These are phyloP conservation scores for Sanguinoderma infundibulare DNA, from an alignment of 1,284 basidiomycete species.

Conservation along the genomic window DNA sequence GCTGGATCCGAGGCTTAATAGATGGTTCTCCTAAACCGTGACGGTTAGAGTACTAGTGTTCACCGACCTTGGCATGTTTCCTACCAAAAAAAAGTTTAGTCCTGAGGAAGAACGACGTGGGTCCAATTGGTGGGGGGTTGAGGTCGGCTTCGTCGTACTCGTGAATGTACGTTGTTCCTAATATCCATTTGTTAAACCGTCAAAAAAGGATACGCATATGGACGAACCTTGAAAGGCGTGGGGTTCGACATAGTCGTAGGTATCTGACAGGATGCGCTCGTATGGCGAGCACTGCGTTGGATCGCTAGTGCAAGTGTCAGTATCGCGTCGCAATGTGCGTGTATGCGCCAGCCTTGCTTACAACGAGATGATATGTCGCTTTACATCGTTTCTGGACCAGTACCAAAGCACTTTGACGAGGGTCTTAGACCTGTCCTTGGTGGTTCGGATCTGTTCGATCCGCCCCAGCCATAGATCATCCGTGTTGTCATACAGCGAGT, in stretches of 20 bases:
- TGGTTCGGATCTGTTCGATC: slow-evolving; percentile 12
- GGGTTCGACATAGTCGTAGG: slow-evolving; percentile 19
- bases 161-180: slow-evolving; percentile 9
- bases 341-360: not conserved
- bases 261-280: slow-evolving; percentile 27
- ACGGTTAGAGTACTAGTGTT: not conserved
- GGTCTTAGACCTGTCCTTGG: not conserved
- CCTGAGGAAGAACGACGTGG: slow-evolving; percentile 19
- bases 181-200: not conserved
- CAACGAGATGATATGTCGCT: slow-evolving; percentile 12
- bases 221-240: slow-evolving; percentile 16
- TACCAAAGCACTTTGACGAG: slow-evolving; percentile 23
- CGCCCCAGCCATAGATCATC: slow-evolving; percentile 21
- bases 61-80: slow-evolving; percentile 1
- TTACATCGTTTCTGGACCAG: slow-evolving; percentile 20
- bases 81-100: not conserved
- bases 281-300: slow-evolving; percentile 8
- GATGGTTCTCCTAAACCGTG: not conserved
- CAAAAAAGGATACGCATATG: not conserved
- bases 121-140: slow-evolving; percentile 17
- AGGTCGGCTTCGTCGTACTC: slow-evolving; percentile 22
- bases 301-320: slow-evolving; percentile 3
- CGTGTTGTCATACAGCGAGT: slow-evolving; percentile 13
- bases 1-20: slow-evolving; percentile 6
- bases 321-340: too few relatives aligned